Evolutionary conservation across 495 filamentous ascomycete species (phyloP).

Genomic region (Daldinia concentrica): DNA sequence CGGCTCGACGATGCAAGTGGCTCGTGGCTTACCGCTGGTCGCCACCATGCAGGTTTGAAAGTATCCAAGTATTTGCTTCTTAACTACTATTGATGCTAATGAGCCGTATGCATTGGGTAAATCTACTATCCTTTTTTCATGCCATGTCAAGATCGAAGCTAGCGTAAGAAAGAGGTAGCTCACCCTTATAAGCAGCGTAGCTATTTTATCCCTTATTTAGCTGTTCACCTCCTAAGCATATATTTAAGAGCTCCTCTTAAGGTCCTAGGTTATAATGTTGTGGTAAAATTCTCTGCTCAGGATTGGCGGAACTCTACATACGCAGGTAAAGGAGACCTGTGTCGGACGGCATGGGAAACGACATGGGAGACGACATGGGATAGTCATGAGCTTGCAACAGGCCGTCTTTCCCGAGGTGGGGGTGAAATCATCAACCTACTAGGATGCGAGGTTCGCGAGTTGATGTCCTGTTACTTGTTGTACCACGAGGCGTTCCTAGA

Average conservation of each 20-base stretch:
- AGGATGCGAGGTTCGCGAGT: conserved; percentile 33
- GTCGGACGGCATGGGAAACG: conserved; percentile 15
- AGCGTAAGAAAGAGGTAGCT: background rate
- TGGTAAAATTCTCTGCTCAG: conserved; percentile 3
- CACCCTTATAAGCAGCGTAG: background rate
- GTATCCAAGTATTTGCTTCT: conserved; percentile 15
- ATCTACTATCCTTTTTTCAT: background rate
- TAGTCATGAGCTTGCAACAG: conserved; percentile 17
- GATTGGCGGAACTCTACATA: conserved; percentile 31
- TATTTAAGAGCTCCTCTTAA: background rate
- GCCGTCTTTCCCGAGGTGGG: conserved; percentile 33
- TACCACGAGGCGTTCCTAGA: conserved; percentile 27
- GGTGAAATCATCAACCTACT: conserved; percentile 17
- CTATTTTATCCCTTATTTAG: background rate
- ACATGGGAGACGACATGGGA: conserved; percentile 14
- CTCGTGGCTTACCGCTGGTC: conserved; percentile 39
- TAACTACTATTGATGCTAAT: conserved; percentile 6
- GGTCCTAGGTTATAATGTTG: background rate
- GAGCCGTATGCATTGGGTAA: conserved; percentile 1
- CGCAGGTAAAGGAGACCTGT: conserved; percentile 26
- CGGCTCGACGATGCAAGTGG: conserved; percentile 34
- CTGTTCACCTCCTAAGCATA: background rate
- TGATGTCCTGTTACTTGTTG: conserved; percentile 18
- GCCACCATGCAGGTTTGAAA: conserved; percentile 36
- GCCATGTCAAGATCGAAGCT: background rate